Base-by-base conservation (phyloP, 345 rosid genomes). In the Hibiscus tridactylites region DNA sequence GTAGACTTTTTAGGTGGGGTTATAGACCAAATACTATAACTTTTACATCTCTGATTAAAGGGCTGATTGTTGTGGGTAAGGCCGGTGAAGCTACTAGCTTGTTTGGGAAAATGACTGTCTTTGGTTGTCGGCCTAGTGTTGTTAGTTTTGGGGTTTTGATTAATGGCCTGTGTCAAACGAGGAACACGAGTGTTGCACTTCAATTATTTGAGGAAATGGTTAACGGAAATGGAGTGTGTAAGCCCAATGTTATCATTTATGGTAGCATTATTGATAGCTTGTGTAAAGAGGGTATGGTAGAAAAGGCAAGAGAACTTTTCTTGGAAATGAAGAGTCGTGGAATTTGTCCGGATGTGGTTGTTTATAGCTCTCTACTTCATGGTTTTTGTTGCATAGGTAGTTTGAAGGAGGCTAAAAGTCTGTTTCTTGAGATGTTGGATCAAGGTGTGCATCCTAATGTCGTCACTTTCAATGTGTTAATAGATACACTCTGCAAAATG, bases 361-460 rank as follows among this genome's bases (percentile, higher is more conserved):
- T 72, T 65, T 82, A 73, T 47, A 71, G 61, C 62, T 75, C 79
- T 3, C 66, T 80, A 66, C 75, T 83, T 73, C 52, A 75, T 31
- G 78, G 81, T 13, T 64, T 77, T 24, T 77, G 79, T 70, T 44
- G 39, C 46, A 12, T 44, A 5, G 69, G 71, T 33, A 21, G 62
- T 63, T 75, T 72, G 75, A 62, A 26, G 24, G 82, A 83, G 50
- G 80, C 78, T 28, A 68, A 28, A 42, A n/a, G 66, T 17, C 29
- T 75, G 15, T 77, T 75, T 49, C 31, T 58, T 39, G 49, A 58
- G 66, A 72, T 81, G 79, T 8, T 81, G 73, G 71, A 60, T 35
- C 58, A 52, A 75, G 66, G 75, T 3, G 66, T 77, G 56, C 63
- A 37, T 0, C 83, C 77, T 39, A 56, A 78, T 70, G 77, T 75